Conservation (phyloP, 306 rosid species). For the Sophora flavescens region DNA sequence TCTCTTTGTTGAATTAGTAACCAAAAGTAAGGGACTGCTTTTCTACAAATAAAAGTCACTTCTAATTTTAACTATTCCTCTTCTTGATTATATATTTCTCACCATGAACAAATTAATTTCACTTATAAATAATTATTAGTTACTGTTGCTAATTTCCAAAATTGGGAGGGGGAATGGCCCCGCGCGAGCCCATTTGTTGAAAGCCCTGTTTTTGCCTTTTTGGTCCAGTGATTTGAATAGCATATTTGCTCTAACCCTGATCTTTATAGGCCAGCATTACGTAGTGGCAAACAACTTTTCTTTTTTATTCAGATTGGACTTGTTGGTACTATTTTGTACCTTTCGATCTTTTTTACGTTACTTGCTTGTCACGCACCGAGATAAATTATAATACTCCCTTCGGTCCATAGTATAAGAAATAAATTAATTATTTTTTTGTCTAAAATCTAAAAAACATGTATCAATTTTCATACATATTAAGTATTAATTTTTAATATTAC, state of each 20-base stretch:
- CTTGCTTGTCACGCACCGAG: conserved; percentile 36
- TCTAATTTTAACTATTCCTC: too few species aligned
- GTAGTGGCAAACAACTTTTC: conserved; percentile 61
- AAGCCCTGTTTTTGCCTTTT: conserved; percentile 59
- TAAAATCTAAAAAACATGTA: too few species aligned
- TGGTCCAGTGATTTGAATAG: conserved; percentile 74
- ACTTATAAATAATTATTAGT: background rate
- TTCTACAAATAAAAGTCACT: too few species aligned
- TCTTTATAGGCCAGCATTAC: conserved; percentile 60
- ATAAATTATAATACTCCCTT: conserved; percentile 45
- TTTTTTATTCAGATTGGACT: conserved; percentile 56
- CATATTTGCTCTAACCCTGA: conserved; percentile 55
- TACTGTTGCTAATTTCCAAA: background rate
- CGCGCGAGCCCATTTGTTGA: conserved; percentile 43
- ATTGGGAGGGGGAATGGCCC: conserved; percentile 40
- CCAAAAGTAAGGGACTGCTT: background rate
- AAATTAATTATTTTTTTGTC: too few species aligned
- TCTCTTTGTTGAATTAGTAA: background rate
- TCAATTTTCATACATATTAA: too few species aligned
- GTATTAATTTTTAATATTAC: too few species aligned
- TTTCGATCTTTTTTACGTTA: conserved; percentile 33
- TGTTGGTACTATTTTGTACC: conserved; percentile 40
- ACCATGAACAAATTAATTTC: background rate
- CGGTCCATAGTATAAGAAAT: too few species aligned
- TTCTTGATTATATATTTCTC: background rate